phyloP scores from a whole-genome alignment of 2,329 filamentous ascomycete genomes.

The Tolypocladium tundrense region DNA sequence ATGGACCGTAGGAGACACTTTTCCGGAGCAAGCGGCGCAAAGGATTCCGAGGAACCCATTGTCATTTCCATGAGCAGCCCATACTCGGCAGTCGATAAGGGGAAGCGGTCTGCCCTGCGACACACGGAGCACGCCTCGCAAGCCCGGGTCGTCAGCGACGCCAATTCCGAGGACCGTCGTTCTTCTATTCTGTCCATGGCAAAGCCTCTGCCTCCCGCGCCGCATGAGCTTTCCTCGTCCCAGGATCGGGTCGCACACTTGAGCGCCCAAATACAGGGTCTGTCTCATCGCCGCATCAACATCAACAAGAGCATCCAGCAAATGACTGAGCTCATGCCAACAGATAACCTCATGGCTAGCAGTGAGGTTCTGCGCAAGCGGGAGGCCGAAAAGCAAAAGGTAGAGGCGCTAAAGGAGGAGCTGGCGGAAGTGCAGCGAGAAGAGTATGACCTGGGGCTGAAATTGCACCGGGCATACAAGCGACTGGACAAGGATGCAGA shows the following conservation, averaged over 20 bases:
- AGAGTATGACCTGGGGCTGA: conserved; percentile 69
- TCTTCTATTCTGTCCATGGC: conserved; percentile 28
- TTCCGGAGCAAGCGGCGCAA: conserved; percentile 12
- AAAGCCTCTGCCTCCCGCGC: conserved; percentile 52
- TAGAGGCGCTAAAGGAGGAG: conserved; percentile 55
- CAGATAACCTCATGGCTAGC: conserved; percentile 56
- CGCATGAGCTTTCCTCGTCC: conserved; percentile 45
- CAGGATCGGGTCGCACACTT: conserved; percentile 57
- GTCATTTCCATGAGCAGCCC: conserved; percentile 17
- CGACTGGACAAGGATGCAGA: conserved; percentile 56
- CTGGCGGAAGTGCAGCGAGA: conserved; percentile 64
- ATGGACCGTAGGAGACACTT: conserved; percentile 22
- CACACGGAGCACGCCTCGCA: not conserved
- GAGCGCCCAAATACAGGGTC: conserved; percentile 52
- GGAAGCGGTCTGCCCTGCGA: not conserved
- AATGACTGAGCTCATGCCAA: conserved; percentile 69
- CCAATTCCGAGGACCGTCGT: conserved; percentile 9
- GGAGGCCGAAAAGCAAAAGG: conserved; percentile 51
- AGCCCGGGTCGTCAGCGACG: conserved; percentile 2
- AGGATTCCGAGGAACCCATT: conserved; percentile 13
- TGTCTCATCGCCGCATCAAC: conserved; percentile 60
- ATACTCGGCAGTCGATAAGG: not conserved
- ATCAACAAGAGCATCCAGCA: conserved; percentile 64
- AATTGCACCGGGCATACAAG: conserved; percentile 65
- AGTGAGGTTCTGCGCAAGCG: conserved; percentile 49